Evolutionary conservation across 371 early-diverging fungal species (phyloP), one percentile per base, ranked within the genome.

Genomic region (Ecytonucleospora hepatopenaei): DNA sequence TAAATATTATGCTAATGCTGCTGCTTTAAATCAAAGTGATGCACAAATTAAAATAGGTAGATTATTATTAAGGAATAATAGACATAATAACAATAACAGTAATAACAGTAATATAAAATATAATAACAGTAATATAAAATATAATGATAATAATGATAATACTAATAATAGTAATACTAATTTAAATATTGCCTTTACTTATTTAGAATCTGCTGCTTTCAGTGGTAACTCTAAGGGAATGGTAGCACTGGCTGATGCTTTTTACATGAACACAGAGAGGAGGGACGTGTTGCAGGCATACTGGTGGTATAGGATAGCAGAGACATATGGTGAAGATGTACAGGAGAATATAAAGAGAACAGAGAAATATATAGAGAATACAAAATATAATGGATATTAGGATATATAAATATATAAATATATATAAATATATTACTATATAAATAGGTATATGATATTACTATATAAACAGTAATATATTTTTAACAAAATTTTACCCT

Each of bases 271-370:
- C 21, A 61, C 15, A n/a, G 74, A 66, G 2, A 32, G 54, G n/a
- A 59, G 31, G 26, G 59, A 71, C 48, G 53, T 55, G 31, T 26
- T 66, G 24, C 35, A 66, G 21, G 71, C 72, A 19, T 47, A 71
- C 15, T 80, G 78, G 78, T 80, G 76, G 74, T 73, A 74, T 55
- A 71, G 32, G n/a, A 78, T 80, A 35, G 69, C 77, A 8, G 53
- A 63, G 16, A 21, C 30, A 16, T 26, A 63, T 2, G 75, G 71
- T 16, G 34, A 64, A 28, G 62, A 40, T 31, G 40, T 27, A 57
- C 3, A n/a, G n/a, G 4, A 51, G 53, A 24, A 51, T 4, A 51
- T 12, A 51, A 24, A 5, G n/a, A 23, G n/a, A 8, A 24, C 53
- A 8, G 53, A 51, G 53, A 51, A 51, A 17, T 51, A 17, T 51